These are phyloP conservation scores for Casuarina cunninghamiana DNA, from an alignment of 306 rosid genomes.

Conservation along the genomic window DNA sequence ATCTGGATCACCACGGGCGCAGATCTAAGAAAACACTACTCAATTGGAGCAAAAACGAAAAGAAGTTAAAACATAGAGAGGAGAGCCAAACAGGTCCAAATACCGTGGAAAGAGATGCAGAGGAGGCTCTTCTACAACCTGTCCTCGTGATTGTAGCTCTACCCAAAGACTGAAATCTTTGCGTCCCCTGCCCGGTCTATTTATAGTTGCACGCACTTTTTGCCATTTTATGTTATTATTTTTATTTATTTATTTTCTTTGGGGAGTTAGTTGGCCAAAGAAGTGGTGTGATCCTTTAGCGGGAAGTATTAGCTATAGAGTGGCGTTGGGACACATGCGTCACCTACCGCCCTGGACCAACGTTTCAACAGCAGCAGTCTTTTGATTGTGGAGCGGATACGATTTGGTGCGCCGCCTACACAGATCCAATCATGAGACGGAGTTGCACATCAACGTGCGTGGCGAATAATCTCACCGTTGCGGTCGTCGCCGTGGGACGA, in stretches of 20 bases:
- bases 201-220: slow-evolving; percentile 29
- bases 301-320: slow-evolving; percentile 15
- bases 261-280: slow-evolving; percentile 23
- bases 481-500: neutral
- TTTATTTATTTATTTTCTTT: neutral
- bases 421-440: neutral
- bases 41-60: neutral
- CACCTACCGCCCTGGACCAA: slow-evolving; percentile 48
- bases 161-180: neutral
- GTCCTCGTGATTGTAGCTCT: too few species aligned
- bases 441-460: neutral
- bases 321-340: slow-evolving; percentile 25
- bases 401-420: slow-evolving; percentile 2
- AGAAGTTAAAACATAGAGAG: neutral
- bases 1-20: slow-evolving; percentile 16
- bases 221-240: neutral
- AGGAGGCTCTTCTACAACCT: neutral
- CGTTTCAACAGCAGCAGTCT: slow-evolving; percentile 15
- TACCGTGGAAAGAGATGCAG: slow-evolving; percentile 38
- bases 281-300: slow-evolving; percentile 15
- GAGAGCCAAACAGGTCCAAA: slow-evolving; percentile 5
- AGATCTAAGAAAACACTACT: neutral
- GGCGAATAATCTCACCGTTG: neutral
- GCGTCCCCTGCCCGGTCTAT: slow-evolving; percentile 17
- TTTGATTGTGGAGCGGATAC: neutral